Evolutionary conservation across 176 grass and related monocot genomes (phyloP), one percentile per base, ranked within the genome.

Genomic region (Carex pumila): DNA sequence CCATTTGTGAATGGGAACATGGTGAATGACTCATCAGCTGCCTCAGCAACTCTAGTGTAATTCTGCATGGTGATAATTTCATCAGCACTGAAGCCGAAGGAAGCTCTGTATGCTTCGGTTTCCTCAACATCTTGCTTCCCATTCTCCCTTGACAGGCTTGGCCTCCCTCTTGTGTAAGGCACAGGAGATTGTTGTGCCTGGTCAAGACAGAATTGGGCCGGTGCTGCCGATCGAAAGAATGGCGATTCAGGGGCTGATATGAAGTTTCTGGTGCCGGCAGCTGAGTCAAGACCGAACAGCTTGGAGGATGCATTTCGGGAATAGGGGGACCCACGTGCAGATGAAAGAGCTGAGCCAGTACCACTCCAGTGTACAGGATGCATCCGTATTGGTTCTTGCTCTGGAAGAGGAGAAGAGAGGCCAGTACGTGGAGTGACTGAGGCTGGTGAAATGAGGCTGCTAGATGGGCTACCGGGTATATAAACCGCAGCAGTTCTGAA

Each of bases 1-100:
- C 34, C 85, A 71, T 90, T 98, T 83, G 87, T 82, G 30, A 99
- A 99, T 32, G 96, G 96, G 71, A 85, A 95, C 83, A 99, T 99
- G 54, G 91, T 95, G 77, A 99, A 99, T 43, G 91, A 94, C 52
- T 93, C 96, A 21, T 99, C 96, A 67, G 86, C 65, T 4, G 81
- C 87, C 82, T 99, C 91, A 69, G 96, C 85, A 83, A 99, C 82
- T 78, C 87, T 89, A 57, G 84, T 87, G 86, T 95, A 89, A 86
- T 88, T 65, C 66, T 93, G 92, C 55, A 89, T 90, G 75, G 93
- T 90, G 18, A 84, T 84, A 17, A 99, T 92, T 86, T 99, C 96
- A 81, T 99, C 96, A 3, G 96, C 96, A 88, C 96, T 99, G 70
- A 99, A 99, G 22, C 96, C 96, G 78, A 99, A 99, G n/a, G 96